Evolutionary conservation across 2,329 filamentous ascomycete genomes (phyloP), one percentile per base, ranked within the genome.

Genomic region (Colletotrichum filicis): DNA sequence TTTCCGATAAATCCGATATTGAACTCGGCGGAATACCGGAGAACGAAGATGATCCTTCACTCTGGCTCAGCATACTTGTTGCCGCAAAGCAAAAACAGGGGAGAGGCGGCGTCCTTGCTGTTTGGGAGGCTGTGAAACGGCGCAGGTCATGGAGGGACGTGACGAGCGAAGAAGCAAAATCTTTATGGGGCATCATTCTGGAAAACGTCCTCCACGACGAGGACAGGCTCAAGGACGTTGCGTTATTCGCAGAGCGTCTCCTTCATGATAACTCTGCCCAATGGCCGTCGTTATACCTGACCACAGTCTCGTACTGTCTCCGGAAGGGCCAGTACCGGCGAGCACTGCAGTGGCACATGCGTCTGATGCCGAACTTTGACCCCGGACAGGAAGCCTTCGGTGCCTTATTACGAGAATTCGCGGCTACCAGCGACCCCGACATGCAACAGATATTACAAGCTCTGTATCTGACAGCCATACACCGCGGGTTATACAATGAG

Each of bases 201-300:
- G 73, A 73, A 9, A 78, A 79, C 32, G 79, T 81, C 19, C 64
- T 83, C 32, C 65, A 72, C 16, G 63, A 78, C 22, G 73, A 79
- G 37, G 66, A 60, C 12, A 77, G 24, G 9, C 74, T 87, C 46
- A 75, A 81, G 12, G 78, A 77, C 61, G 78, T 84, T 26, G 82
- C 80, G 77, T 70, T 78, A 16, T 86, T 86, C 69, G 84, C 83
- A 49, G 82, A 85, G 73, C 85, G 84, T 79, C 83, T 90, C 68
- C 77, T 79, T 35, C 77, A 80, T 3, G 73, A 80, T 2, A 80
- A 85, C 62, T 75, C 78, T 35, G 83, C 83, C 14, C 78, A 78
- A 53, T 90, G 88, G 88, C 88, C 88, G 1, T 77, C 83, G 14
- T 77, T 90, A 2, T 90, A 90, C 75, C 78, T 79, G n/a, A 85